A percentile compares a stretch with the other conserved stretches of the same genome.
Evolutionary conservation across 2,329 filamentous ascomycete genomes (phyloP).

Genomic region (Cadophora malorum): DNA sequence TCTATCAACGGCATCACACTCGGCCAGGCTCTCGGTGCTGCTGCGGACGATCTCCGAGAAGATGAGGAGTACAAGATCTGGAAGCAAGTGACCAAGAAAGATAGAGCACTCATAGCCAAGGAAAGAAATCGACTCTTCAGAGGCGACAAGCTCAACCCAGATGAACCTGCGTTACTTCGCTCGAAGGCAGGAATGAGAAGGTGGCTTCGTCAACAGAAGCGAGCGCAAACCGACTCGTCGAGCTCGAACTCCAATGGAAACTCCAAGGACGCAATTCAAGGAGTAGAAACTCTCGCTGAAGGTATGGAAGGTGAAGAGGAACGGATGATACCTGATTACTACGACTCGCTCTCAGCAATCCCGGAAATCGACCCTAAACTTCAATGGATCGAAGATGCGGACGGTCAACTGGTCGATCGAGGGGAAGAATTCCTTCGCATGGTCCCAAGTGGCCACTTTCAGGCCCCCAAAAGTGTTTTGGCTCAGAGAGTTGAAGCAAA

Average conservation of each 20-base stretch:
- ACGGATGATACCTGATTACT: slow-evolving; percentile 89
- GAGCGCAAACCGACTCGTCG: slow-evolving; percentile 59
- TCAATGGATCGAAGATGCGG: slow-evolving; percentile 87
- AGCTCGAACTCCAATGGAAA: slow-evolving; percentile 51
- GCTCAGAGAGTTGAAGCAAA: slow-evolving; percentile 86
- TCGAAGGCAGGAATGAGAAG: slow-evolving; percentile 89
- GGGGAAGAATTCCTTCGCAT: slow-evolving; percentile 84
- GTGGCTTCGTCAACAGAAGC: slow-evolving; percentile 80
- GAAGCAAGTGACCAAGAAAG: slow-evolving; percentile 99
- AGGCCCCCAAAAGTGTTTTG: slow-evolving; percentile 74
- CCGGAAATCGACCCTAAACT: slow-evolving; percentile 82
- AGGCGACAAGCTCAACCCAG: slow-evolving; percentile 80
- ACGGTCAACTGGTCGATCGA: slow-evolving; percentile 88
- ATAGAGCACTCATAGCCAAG: slow-evolving; percentile 83
- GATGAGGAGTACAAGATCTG: slow-evolving; percentile 97
- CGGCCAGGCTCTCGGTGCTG: slow-evolving; percentile 67
- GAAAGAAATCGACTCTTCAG: slow-evolving; percentile 88
- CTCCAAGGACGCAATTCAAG: slow-evolving; percentile 55
- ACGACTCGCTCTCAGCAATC: slow-evolving; percentile 83
- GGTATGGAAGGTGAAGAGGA: slow-evolving; percentile 88
- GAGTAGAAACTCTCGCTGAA: slow-evolving; percentile 83
- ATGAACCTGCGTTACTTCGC: slow-evolving; percentile 86
- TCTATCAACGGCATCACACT: slow-evolving; percentile 71
- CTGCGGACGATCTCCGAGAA: slow-evolving; percentile 77
- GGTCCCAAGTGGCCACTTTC: slow-evolving; percentile 77